Evolutionary conservation across 106 monocot genomes (phyloP), one percentile per base, ranked within the genome.

Genomic region (Dioscorea alata): DNA sequence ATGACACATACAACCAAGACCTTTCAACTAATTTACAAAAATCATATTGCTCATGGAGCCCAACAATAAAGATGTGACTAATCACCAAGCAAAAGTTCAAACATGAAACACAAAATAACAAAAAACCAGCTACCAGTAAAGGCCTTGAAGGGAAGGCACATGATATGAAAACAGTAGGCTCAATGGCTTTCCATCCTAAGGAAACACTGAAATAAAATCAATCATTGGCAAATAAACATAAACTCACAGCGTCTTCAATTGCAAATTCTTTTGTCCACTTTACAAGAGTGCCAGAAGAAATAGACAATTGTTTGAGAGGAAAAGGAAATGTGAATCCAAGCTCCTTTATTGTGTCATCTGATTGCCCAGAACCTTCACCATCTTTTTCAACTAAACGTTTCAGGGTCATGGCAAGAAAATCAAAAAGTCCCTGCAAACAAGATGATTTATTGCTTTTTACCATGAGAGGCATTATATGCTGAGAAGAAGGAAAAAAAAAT

Each of bases 301-400:
- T 63, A 23, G 94, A 90, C 33, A 12, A 66, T 77, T 94, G 94
- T 75, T 65, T 82, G 58, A 87, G 49, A 59, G 90, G 94, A 71
- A 94, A 94, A 67, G 94, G 80, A 78, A 90, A 87, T 54, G 90
- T 87, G 75, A 94, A 94, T 60, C 87, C 94, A 68, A 94, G 66
- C n/a, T 79, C 75, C 70, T 74, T 82, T 62, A 61, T 78, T 63
- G 50, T 73, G 16, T 71, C 77, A 63, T 50, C 2, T 13, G 23
- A 57, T 50, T 72, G 10, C 9, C 10, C 42, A 65, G 54, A 72
- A 2, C 67, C 74, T 57, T 59, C 67, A 1, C 57, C 72, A 23
- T 76, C 75, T 61, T 24, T 81, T 49, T 83, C 83, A 25, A 86
- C 67, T 28, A 90, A 86, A 0, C 58, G 15, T 66, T 81, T 80